Conservation (phyloP, 2,329 filamentous ascomycete species). For the Orbilia oligospora region DNA sequence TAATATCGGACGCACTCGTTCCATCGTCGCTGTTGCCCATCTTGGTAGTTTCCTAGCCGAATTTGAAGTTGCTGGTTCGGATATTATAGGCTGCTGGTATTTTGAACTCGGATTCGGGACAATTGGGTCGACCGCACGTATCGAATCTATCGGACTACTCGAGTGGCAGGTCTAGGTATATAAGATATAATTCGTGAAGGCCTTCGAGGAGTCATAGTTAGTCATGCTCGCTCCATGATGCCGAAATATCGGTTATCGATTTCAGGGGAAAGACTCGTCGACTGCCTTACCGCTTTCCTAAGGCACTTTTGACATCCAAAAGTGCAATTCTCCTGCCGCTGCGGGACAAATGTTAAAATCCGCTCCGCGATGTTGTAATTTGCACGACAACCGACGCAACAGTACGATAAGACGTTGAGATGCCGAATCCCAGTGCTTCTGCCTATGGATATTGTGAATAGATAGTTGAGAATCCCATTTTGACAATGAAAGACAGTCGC, state of each 20-base stretch:
- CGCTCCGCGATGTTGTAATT: not conserved
- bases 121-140: not conserved
- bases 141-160: not conserved
- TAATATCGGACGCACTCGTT: conserved; percentile 69
- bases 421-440: not conserved
- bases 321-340: conserved; percentile 33
- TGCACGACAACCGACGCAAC: not conserved
- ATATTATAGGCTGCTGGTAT: not conserved
- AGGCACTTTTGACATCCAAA: conserved; percentile 39
- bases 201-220: conserved; percentile 29
- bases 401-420: not conserved
- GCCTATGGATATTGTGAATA: not conserved
- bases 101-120: not conserved
- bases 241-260: conserved; percentile 3
- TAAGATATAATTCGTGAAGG: not conserved
- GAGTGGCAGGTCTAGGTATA: not conserved
- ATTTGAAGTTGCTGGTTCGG: not conserved
- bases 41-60: conserved; percentile 6
- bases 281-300: conserved; percentile 53
- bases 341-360: not conserved
- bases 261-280: conserved; percentile 56
- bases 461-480: not conserved
- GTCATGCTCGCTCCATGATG: conserved; percentile 33
- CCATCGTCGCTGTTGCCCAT: conserved; percentile 27
- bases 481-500: conserved; percentile 13